Evolutionary conservation across 2,329 filamentous ascomycete species (phyloP).

Genomic region (Sporothrix pseudoabietina): DNA sequence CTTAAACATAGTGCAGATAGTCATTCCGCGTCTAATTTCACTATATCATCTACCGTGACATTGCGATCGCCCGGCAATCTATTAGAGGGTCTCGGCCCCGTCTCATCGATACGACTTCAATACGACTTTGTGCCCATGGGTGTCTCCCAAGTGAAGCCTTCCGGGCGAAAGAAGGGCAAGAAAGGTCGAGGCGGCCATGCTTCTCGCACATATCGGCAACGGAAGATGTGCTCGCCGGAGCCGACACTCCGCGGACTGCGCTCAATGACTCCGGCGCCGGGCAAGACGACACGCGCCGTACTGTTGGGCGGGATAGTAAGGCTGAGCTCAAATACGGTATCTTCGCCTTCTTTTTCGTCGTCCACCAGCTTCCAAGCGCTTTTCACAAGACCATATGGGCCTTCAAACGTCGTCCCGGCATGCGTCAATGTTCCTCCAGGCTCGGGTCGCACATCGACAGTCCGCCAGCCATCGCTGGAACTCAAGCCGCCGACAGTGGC

Average conservation of each 20-base stretch:
- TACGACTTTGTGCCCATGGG: not conserved
- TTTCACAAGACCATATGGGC: not conserved
- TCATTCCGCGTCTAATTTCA: not conserved
- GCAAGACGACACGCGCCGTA: not conserved
- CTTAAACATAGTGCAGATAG: not conserved
- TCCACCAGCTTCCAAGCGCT: not conserved
- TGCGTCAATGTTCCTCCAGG: not conserved
- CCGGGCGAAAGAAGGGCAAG: not conserved
- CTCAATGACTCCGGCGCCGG: not conserved
- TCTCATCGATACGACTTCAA: not conserved
- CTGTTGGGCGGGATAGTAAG: not conserved
- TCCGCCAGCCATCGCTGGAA: not conserved
- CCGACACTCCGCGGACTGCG: not conserved
- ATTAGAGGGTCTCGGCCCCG: no score
- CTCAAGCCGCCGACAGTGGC: not conserved
- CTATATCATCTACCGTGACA: not conserved
- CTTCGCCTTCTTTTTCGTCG: not conserved
- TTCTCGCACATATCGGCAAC: not conserved
- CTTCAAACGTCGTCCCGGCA: not conserved
- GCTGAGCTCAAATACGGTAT: not conserved
- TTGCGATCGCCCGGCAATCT: not conserved
- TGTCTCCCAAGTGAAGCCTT: not conserved
- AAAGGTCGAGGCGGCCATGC: not conserved
- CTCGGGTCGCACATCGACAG: not conserved
- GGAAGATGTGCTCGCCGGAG: not conserved